Percentiles rank a stretch among this genome's conserved stretches.
Conservation (phyloP, 2,329 filamentous ascomycete genomes). For the Hypoxylon sp. region DNA sequence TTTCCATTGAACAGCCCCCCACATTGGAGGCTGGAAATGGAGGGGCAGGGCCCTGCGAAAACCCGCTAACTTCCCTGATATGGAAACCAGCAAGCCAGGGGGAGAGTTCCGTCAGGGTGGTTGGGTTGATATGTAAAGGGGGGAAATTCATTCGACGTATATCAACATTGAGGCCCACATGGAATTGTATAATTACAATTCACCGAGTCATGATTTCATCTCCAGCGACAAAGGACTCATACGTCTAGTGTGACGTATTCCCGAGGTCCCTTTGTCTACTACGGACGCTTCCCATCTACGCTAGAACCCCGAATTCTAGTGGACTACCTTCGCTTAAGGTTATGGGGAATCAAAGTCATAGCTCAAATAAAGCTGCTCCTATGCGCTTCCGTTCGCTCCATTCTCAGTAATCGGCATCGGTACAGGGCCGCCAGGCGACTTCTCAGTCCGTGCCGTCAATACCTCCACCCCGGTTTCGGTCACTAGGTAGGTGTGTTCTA, state of each 20-base stretch:
- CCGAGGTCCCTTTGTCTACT: constrained; percentile 5
- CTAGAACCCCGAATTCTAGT: constrained; percentile 1
- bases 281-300: neutral
- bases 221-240: neutral
- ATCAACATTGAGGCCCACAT: neutral
- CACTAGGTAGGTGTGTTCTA: constrained; percentile 85
- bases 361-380: neutral
- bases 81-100: neutral
- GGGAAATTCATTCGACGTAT: neutral
- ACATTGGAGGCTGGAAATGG: constrained; percentile 30
- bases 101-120: constrained; percentile 1
- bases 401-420: constrained; percentile 61
- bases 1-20: constrained; percentile 11
- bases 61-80: constrained; percentile 19
- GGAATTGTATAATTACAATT: neutral
- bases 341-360: constrained; percentile 4
- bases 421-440: constrained; percentile 82
- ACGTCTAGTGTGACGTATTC: neutral
- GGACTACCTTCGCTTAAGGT: constrained; percentile 3
- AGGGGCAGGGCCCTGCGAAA: constrained; percentile 25
- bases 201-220: constrained; percentile 7
- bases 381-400: constrained; percentile 34
- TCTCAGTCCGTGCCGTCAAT: constrained; percentile 77
- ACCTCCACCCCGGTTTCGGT: constrained; percentile 88
- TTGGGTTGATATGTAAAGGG: constrained; percentile 4